Percentiles rank a stretch among this genome's conserved stretches.
Evolutionary conservation across 352 stramenopile genomes (phyloP).

Genomic region (Thraustochytrium sp.): DNA sequence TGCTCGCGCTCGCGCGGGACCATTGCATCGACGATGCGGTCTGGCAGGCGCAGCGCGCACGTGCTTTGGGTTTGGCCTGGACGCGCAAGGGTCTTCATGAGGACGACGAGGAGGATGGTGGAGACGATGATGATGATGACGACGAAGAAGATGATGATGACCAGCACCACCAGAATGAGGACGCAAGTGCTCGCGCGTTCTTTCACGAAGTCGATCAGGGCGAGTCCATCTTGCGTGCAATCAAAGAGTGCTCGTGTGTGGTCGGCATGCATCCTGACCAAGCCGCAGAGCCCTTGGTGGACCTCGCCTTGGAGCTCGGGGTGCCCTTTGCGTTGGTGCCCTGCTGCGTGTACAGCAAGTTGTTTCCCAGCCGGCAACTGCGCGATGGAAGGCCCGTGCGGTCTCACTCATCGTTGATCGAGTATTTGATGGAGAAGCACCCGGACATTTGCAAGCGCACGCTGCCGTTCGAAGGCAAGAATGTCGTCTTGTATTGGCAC

Average conservation of each 20-base stretch:
- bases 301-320: slow-evolving; percentile 72
- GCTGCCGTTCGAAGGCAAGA: slow-evolving; percentile 71
- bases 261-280: slow-evolving; percentile 89
- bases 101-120: not conserved
- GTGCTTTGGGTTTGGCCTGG: not conserved
- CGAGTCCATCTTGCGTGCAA: slow-evolving; percentile 56
- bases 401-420: slow-evolving; percentile 68
- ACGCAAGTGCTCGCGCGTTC: not conserved
- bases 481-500: slow-evolving; percentile 64
- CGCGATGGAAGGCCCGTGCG: slow-evolving; percentile 57
- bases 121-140: not conserved
- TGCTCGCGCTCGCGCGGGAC: not conserved
- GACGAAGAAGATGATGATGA: not conserved
- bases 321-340: slow-evolving; percentile 92
- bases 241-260: slow-evolving; percentile 63
- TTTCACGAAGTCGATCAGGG: slow-evolving; percentile 64
- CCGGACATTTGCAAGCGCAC: slow-evolving; percentile 60
- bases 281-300: slow-evolving; percentile 87
- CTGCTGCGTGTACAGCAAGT: slow-evolving; percentile 86
- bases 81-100: slow-evolving; percentile 19
- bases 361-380: slow-evolving; percentile 68
- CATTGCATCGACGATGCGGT: not conserved
- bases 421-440: slow-evolving; percentile 69
- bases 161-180: not conserved
- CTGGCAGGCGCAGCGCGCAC: not conserved